Conservation (phyloP, 2,329 filamentous ascomycete genomes). For the Paraconiothyrium sp. region DNA sequence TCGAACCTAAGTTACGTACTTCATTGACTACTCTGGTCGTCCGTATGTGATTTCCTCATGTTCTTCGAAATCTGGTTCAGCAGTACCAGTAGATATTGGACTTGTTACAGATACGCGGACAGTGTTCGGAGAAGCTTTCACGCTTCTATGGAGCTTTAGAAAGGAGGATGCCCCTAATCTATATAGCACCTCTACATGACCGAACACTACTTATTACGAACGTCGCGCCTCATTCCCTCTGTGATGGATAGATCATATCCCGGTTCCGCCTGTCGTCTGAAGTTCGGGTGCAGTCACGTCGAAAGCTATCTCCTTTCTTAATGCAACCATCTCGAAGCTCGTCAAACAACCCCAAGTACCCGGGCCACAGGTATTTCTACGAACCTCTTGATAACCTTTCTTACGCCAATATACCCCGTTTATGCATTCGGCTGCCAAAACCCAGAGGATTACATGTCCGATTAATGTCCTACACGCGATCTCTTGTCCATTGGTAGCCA, state of each 20-base stretch:
- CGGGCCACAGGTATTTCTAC: not conserved
- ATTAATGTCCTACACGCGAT: not conserved
- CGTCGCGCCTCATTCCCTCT: not conserved
- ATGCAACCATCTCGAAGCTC: constrained; percentile 4
- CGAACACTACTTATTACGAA: not conserved
- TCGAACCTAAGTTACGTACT: too few species aligned
- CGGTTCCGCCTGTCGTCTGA: too few species aligned
- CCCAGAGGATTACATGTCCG: constrained; percentile 2
- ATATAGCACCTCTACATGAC: constrained; percentile 11
- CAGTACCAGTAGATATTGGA: too few species aligned
- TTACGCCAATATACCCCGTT: constrained; percentile 3
- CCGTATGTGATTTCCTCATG: too few species aligned
- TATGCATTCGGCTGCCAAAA: constrained; percentile 6
- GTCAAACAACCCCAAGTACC: constrained; percentile 6
- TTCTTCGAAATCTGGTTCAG: too few species aligned
- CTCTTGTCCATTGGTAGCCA: not conserved
- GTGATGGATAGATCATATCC: too few species aligned
- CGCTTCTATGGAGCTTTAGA: not conserved
- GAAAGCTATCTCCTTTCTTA: constrained; percentile 1
- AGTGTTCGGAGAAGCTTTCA: not conserved
- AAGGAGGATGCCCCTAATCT: not conserved
- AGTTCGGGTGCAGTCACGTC: not conserved
- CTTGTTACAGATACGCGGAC: not conserved
- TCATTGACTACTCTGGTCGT: too few species aligned
- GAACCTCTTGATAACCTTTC: constrained; percentile 2